Evolutionary conservation across 306 rosid species (phyloP).

Genomic region (Albizia julibrissin): DNA sequence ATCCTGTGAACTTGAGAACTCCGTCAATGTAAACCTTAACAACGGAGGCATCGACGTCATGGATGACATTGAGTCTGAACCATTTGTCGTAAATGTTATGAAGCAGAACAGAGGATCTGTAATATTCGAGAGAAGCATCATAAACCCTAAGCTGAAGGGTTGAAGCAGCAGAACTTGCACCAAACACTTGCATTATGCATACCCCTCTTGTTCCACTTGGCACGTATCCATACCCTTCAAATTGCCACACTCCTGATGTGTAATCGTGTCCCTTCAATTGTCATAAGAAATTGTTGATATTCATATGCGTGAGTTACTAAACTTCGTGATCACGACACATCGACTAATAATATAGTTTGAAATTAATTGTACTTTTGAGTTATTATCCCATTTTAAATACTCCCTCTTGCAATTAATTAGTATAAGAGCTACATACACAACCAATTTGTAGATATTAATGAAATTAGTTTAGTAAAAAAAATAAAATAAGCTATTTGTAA

Average conservation of each 20-base stretch:
- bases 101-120: slow-evolving; percentile 28
- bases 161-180: slow-evolving; percentile 42
- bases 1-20: slow-evolving; percentile 6
- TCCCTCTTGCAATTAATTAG: no score
- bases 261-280: slow-evolving; percentile 44
- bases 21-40: no score
- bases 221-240: slow-evolving; percentile 51
- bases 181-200: slow-evolving; percentile 58
- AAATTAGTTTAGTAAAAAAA: no score
- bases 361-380: no score
- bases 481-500: no score
- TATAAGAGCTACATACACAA: no score
- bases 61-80: slow-evolving; percentile 52
- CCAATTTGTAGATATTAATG: no score
- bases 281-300: no score
- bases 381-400: no score
- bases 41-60: slow-evolving; percentile 43
- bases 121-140: slow-evolving; percentile 39
- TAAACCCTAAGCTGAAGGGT: slow-evolving; percentile 48
- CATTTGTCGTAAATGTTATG: slow-evolving; percentile 39
- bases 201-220: slow-evolving; percentile 47
- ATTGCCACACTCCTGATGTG: slow-evolving; percentile 53
- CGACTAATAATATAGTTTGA: no score
- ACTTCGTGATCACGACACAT: no score
- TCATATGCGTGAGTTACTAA: no score